Evolutionary conservation across 257 asterid genomes (phyloP).

Genomic region (Forsythia viridissima): DNA sequence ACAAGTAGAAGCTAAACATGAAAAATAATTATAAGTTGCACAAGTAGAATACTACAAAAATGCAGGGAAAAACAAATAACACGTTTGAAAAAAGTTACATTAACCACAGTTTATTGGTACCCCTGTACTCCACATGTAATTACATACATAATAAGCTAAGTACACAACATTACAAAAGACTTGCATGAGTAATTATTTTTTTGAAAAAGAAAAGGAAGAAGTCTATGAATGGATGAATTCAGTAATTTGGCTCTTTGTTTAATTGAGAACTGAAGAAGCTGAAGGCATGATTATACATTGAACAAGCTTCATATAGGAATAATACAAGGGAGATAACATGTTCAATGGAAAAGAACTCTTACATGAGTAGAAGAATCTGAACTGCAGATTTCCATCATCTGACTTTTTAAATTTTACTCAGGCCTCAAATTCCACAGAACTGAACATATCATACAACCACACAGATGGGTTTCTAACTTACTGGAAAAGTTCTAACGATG

Average conservation of each 20-base stretch:
- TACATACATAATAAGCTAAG: background rate
- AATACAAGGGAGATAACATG: constrained; percentile 12
- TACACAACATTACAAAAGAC: background rate
- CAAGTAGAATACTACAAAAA: background rate
- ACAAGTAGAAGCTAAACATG: background rate
- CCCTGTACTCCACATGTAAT: background rate
- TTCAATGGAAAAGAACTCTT: constrained; percentile 40
- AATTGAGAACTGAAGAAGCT: background rate
- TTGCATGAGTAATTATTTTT: background rate
- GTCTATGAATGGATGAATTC: background rate
- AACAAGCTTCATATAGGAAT: background rate
- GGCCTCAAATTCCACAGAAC: constrained; percentile 33
- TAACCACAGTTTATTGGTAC: background rate
- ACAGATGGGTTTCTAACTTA: constrained; percentile 30
- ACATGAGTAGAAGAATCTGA: constrained; percentile 39
- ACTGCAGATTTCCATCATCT: constrained; percentile 42
- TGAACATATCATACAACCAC: constrained; percentile 37
- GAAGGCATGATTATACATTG: background rate
- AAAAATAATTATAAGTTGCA: background rate
- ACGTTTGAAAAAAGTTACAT: too few relatives aligned
- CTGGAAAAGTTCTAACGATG: constrained; percentile 30
- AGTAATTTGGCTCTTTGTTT: background rate
- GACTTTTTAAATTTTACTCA: constrained; percentile 32
- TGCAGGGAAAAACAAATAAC: background rate
- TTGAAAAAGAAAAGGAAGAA: background rate